Evolutionary conservation across 2,329 filamentous ascomycete genomes (phyloP).

Genomic region (Aureobasidium lini): DNA sequence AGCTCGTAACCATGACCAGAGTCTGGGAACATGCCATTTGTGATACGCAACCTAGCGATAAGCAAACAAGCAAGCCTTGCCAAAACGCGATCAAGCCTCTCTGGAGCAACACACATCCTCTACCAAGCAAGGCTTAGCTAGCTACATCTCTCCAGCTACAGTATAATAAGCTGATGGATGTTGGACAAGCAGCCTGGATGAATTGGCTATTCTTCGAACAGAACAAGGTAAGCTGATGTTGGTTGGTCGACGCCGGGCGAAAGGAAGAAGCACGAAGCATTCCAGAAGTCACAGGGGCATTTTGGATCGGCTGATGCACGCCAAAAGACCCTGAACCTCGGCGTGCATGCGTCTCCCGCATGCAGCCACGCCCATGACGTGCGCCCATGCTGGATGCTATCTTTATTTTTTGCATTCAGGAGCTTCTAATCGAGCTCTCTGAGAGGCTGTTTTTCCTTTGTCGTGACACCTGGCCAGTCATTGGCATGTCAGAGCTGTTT

Average conservation of each 20-base stretch:
- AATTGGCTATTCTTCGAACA: background rate
- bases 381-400: background rate
- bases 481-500: background rate
- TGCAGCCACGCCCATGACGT: background rate
- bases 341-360: background rate
- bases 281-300: background rate
- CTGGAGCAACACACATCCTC: background rate
- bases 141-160: background rate
- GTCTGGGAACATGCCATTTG: background rate
- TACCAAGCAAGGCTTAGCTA: background rate
- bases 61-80: background rate
- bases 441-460: background rate
- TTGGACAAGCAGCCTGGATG: background rate
- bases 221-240: background rate
- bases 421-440: background rate
- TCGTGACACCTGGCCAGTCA: background rate
- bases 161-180: background rate
- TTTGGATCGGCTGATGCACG: background rate
- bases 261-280: background rate
- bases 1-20: background rate
- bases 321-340: background rate
- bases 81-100: background rate
- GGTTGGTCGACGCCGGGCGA: background rate
- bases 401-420: background rate
- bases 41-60: background rate